Base-by-base conservation (phyloP, 768 basidiomycete genomes). In the Vararia minispora region DNA sequence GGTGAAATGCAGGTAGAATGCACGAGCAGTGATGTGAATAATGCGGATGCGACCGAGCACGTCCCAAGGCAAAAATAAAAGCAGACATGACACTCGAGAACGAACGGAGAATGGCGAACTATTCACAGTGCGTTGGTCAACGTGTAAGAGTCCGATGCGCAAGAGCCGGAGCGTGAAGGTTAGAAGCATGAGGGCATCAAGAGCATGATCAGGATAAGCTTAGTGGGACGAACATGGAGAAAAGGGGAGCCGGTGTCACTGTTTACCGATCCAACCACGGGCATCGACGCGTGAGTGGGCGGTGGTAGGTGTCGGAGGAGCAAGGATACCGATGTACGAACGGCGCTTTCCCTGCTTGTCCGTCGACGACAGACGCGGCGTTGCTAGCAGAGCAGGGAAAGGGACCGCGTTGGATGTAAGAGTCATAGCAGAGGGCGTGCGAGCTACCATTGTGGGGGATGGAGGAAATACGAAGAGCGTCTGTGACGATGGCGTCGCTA, bases 381-480 rank as follows among this genome's bases (percentile, higher is more conserved):
- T 82, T 27, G 67, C 61, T 44, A 74, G 56, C 29, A 64, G 66
- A 14, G 76, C 78, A 4, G 76, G 61, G 64, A 42, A 72, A 46
- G 47, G 58, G 38, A 51, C 62, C 43, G 73, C 45, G 47, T 66
- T 79, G 43, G 83, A 81, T 31, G 74, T 84, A 39, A 89, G 62
- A 26, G 80, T 87, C 75, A 88, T 78, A 25, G 85, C 82, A 33
- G 84, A 82, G 20, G 87, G 83, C 36, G 80, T 85, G 27, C 60
- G 71, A 31, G 74, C 65, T 50, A 65, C 67, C 33, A 52, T 49
- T 21, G 56, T 68, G 58, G 73, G 84, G 4, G 85, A 88, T 23
- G 86, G 84, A 1, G 86, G 86, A 53, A 89, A 89, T 26, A 89
- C 78, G 49, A 89, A 88, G 32, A 89, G 66, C 0, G 86, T 89